phyloP scores from a whole-genome alignment of 2,329 filamentous ascomycete genomes.

The Parasarocladium wereldwijsianum region DNA sequence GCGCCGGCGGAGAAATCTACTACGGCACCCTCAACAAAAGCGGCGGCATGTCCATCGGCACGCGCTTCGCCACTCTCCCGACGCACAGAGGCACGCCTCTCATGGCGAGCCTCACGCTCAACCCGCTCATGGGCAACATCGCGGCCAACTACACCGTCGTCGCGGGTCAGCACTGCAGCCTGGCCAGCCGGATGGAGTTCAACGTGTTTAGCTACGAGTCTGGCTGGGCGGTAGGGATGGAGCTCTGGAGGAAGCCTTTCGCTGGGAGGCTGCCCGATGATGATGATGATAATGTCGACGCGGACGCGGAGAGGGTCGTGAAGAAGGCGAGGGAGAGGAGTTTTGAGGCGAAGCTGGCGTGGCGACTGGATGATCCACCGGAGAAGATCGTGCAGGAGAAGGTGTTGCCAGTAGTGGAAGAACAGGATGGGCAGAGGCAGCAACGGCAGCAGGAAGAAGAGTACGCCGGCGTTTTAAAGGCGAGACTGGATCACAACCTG shows the following conservation, averaged over 20 bases:
- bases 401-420: no score
- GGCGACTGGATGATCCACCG: constrained; percentile 27
- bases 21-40: constrained; percentile 93
- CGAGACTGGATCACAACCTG: constrained; percentile 76
- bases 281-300: neutral
- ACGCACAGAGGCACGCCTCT: constrained; percentile 73
- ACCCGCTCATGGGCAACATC: constrained; percentile 87
- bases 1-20: constrained; percentile 83
- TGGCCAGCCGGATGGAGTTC: constrained; percentile 88
- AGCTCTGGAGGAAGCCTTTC: constrained; percentile 64
- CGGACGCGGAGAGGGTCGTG: constrained; percentile 8
- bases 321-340: constrained; percentile 22
- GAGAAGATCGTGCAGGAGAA: neutral
- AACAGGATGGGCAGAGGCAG: neutral
- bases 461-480: constrained; percentile 78
- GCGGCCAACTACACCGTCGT: constrained; percentile 85
- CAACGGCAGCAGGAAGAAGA: constrained; percentile 36
- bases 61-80: constrained; percentile 79
- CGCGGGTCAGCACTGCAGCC: constrained; percentile 65
- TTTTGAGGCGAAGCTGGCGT: constrained; percentile 39
- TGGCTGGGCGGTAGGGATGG: constrained; percentile 79
- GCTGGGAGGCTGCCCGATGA: neutral
- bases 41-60: constrained; percentile 75
- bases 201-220: constrained; percentile 98
- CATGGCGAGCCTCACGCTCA: constrained; percentile 83